Evolutionary conservation across 768 basidiomycete genomes (phyloP), one percentile per base, ranked within the genome.

Genomic region (Naganishia vaughanmartiniae): DNA sequence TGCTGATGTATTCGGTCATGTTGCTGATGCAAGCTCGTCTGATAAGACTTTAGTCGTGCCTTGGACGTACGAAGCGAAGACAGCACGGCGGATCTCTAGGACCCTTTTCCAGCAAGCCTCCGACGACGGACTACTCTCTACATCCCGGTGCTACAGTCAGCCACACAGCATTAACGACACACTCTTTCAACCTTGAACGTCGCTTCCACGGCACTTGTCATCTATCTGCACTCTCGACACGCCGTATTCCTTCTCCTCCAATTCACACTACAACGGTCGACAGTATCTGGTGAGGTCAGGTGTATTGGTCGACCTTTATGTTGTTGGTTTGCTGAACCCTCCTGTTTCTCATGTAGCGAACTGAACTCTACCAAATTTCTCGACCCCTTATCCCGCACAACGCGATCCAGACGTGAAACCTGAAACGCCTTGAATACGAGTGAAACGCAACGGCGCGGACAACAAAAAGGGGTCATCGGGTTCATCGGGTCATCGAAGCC

Each of bases 131-230:
- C 48, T 21, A 30, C 60, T 42, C 11, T 42, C 19, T 26, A 1
- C 24, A n/a, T n/a, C 7, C 42, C 26, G 39, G 36, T 17, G 54
- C 12, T 55, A 45, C 60, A 42, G 19, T 42, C 28, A n/a, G 60
- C 30, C 60, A 12, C 60, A 45, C n/a, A 63, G 60, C 42, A 42
- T 26, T 10, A 42, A 42, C 14, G 17, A 24, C 24, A 63, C 60
- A 30, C 42, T 63, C 60, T 26, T 63, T 63, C 2, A 63, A 63
- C 60, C 39, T 63, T 63, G 39, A 63, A 63, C 39, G 39, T 24
- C 39, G 57, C 57, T 42, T 63, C 39, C 24, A 24, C 54, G 26
- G 39, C 60, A 28, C 11, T 34, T 46, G 9, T 24, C 39, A 14
- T 28, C 57, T 31, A n/a, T 26, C 60, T 33, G 17, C 33, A 63